These are phyloP conservation scores for Prosopis cineraria DNA, from an alignment of 306 rosid genomes.

Conservation along the genomic window DNA sequence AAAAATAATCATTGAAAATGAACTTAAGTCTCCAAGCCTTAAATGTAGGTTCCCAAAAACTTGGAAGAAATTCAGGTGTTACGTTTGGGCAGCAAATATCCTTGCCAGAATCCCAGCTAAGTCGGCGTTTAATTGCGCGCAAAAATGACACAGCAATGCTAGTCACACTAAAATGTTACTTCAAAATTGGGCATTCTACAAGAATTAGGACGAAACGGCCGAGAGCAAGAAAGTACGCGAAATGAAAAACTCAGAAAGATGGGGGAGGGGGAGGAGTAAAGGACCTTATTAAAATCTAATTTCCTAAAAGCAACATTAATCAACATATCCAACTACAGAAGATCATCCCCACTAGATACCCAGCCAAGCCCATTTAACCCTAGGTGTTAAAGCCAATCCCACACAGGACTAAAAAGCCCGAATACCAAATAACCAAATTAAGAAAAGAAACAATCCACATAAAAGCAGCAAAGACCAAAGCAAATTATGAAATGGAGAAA, in stretches of 20 bases:
- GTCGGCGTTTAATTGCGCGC: not conserved
- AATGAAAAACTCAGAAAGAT: not conserved
- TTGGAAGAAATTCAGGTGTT: too few species aligned
- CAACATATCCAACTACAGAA: not conserved
- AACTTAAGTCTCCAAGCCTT: not conserved
- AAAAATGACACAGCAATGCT: not conserved
- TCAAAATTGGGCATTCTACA: constrained; percentile 7
- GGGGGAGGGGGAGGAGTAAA: not conserved
- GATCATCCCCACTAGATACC: not conserved
- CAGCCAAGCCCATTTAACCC: constrained; percentile 33
- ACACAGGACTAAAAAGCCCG: not conserved
- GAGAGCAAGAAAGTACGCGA: not conserved
- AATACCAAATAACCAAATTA: constrained; percentile 4
- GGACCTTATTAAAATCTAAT: not conserved
- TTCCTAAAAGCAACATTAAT: not conserved
- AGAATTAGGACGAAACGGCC: not conserved
- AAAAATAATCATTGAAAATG: not conserved
- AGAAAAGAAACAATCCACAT: not conserved
- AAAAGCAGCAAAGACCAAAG: not conserved
- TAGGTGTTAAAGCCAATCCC: constrained; percentile 23
- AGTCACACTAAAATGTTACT: not conserved
- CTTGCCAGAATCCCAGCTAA: not conserved
- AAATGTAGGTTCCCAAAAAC: not conserved
- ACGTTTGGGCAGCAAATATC: not conserved
- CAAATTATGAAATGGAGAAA: not conserved